A percentile compares a stretch with the other conserved stretches of the same genome.
These are phyloP conservation scores for Fraxinus baroniana DNA, from an alignment of 305 asterid genomes.

Conservation along the genomic window DNA sequence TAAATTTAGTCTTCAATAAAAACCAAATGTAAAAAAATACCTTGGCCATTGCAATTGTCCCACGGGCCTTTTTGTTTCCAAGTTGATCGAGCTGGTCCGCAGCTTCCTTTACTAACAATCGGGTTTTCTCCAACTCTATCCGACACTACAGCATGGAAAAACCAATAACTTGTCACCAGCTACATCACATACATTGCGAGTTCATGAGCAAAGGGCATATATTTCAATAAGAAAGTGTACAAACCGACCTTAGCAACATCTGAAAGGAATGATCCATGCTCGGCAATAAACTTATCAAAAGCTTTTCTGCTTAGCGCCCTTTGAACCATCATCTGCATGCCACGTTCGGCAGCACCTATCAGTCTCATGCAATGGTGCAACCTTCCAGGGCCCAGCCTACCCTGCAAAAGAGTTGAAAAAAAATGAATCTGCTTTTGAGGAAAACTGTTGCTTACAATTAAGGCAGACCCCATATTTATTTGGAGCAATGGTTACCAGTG, in stretches of 20 bases:
- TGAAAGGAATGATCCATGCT: conserved; percentile 91
- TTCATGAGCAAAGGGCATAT: neutral
- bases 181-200: neutral
- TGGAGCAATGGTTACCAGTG: neutral
- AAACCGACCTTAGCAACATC: conserved; percentile 74
- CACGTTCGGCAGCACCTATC: conserved; percentile 97
- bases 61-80: conserved; percentile 80
- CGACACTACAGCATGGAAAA: conserved; percentile 61
- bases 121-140: conserved; percentile 78
- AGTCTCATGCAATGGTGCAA: conserved; percentile 97
- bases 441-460: neutral
- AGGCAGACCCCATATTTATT: neutral
- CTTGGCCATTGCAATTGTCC: conserved; percentile 96
- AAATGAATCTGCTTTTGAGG: neutral
- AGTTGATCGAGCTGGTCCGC: conserved; percentile 90
- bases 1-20: neutral
- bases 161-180: neutral
- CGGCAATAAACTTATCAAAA: conserved; percentile 73
- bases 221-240: conserved; percentile 1
- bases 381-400: conserved; percentile 96
- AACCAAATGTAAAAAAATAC: conserved; percentile 29
- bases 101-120: conserved; percentile 88
- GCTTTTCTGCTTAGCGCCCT: conserved; percentile 74
- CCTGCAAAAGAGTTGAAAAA: conserved; percentile 46
- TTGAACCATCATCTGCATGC: conserved; percentile 80